Evolutionary conservation across 2,329 filamentous ascomycete genomes (phyloP).

Genomic region (Neocatenulostroma microsporum): DNA sequence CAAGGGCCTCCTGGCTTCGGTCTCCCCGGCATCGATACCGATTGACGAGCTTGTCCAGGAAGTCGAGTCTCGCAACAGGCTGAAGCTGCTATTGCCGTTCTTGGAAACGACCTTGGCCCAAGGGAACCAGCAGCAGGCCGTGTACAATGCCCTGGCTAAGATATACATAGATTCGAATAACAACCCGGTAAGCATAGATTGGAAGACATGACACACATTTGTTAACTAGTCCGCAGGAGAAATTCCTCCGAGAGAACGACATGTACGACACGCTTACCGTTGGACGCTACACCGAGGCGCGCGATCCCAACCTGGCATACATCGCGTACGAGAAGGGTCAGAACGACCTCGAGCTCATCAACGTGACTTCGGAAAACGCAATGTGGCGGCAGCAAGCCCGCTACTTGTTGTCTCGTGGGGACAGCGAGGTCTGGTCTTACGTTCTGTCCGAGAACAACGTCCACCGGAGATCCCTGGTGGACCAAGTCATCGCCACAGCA

Average conservation of each 20-base stretch:
- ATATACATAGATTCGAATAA: constrained; percentile 99
- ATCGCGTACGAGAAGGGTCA: constrained; percentile 95
- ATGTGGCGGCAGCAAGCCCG: constrained; percentile 99
- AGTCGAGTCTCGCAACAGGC: constrained; percentile 89
- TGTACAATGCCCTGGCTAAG: constrained; percentile 96
- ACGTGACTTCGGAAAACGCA: constrained; percentile 97
- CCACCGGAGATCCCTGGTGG: constrained; percentile 84
- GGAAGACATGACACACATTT: too few species aligned
- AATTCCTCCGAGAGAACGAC: constrained; percentile 95
- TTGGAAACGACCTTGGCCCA: constrained; percentile 81
- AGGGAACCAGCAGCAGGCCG: constrained; percentile 91
- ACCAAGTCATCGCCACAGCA: constrained; percentile 92
- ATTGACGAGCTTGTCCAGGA: constrained; percentile 91
- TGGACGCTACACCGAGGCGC: constrained; percentile 98
- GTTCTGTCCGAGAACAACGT: constrained; percentile 94
- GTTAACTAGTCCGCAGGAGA: too few species aligned
- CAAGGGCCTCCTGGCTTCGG: constrained; percentile 78
- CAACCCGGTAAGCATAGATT: too few species aligned
- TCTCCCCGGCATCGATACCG: constrained; percentile 75
- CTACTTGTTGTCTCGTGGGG: constrained; percentile 84
- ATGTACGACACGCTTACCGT: constrained; percentile 87
- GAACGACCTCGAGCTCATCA: constrained; percentile 94
- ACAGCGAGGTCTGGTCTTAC: constrained; percentile 86
- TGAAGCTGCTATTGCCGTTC: constrained; percentile 94
- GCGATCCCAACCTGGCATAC: constrained; percentile 89